Percentiles rank a stretch among this genome's conserved stretches.
Conservation (phyloP, 1,139 yeast genomes). For the Yamadazyma dushanensis region DNA sequence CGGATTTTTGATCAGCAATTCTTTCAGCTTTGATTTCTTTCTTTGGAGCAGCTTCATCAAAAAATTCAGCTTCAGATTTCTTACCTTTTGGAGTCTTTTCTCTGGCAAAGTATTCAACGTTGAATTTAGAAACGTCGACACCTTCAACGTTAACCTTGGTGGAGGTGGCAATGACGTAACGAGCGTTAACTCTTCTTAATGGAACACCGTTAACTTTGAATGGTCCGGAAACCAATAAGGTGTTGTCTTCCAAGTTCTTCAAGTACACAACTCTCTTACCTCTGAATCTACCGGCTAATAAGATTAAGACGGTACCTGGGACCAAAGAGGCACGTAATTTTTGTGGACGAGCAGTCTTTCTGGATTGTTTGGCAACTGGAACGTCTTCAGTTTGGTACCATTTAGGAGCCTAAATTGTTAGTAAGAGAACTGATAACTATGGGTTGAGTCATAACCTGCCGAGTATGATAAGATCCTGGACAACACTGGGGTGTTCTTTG, state of each 20-base stretch:
- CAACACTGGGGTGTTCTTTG: too few species aligned
- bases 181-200: conserved; percentile 98
- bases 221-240: conserved; percentile 97
- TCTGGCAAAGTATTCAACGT: conserved; percentile 96
- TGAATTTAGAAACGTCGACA: conserved; percentile 89
- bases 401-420: conserved; percentile 74
- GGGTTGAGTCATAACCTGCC: neutral
- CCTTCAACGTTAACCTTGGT: conserved; percentile 80
- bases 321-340: conserved; percentile 95
- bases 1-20: conserved; percentile 95
- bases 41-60: conserved; percentile 85
- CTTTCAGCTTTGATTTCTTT: conserved; percentile 92
- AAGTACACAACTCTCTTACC: conserved; percentile 99
- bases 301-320: conserved; percentile 98
- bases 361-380: conserved; percentile 80
- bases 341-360: conserved; percentile 94
- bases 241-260: conserved; percentile 98
- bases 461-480: too few species aligned
- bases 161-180: conserved; percentile 99
- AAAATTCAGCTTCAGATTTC: conserved; percentile 95
- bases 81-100: conserved; percentile 76
- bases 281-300: conserved; percentile 99
- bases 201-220: conserved; percentile 99
- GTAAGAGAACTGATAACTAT: conserved; percentile 28
- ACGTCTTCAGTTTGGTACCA: conserved; percentile 96